Evolutionary conservation across 371 early-diverging fungal species (phyloP), one percentile per base, ranked within the genome.

Genomic region (Apophysomyces ossiformis): DNA sequence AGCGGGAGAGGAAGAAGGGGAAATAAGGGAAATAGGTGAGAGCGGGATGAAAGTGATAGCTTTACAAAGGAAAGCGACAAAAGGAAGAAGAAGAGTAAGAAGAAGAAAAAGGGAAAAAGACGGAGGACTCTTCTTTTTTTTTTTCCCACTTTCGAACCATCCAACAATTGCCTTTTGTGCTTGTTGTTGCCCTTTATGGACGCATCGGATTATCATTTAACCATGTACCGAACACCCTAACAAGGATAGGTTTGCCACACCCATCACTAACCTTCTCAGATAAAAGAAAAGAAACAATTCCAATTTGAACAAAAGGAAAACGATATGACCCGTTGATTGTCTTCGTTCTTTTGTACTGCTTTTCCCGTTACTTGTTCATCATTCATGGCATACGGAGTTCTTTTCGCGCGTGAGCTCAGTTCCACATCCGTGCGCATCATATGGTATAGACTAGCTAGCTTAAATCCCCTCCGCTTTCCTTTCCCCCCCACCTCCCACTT

Each of bases 51-150:
- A 26, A 26, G 32, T 26, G 32, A 26, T 26, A 26, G 32, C 32
- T 26, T 26, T 26, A 26, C 32, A 26, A 26, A 26, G 32, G 32
- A 26, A 26, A 26, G 32, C 32, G 32, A 2, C 32, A 26, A 26
- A 26, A 26, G 32, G 32, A 26, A 26, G 15, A 35, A 39, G 9
- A 38, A 43, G 37, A 39, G 26, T 16, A 45, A 32, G 37, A 43
- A 36, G 21, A 60, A 43, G 45, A 43, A 39, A 60, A 39, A 39
- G 41, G 36, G 12, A 43, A 41, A 61, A 61, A 45, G 46, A 45
- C n/a, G 9, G 54, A 21, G 54, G 21, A 50, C 54, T 21, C 16
- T 16, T 18, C 16, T 45, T 45, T 18, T 7, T 45, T 7, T 45
- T 50, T 50, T 50, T 18, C 21, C 18, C 8, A 50, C 50, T 50